Percentiles rank a stretch among this genome's conserved stretches.
phyloP scores from a whole-genome alignment of 495 filamentous ascomycete genomes.

The Trichoderma reesei region DNA sequence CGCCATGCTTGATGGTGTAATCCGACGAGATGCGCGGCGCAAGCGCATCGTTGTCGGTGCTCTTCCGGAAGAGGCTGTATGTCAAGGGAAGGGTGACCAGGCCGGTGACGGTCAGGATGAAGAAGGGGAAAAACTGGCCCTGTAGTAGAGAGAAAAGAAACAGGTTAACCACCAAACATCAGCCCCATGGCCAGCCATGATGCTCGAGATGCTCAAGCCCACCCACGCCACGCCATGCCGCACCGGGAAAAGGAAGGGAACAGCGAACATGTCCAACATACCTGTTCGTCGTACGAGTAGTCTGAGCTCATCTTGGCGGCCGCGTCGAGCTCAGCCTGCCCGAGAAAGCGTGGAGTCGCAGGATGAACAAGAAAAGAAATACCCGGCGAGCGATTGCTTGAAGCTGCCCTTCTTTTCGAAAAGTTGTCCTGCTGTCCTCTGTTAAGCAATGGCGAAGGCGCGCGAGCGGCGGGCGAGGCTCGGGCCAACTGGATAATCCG shows the following conservation, averaged over 20 bases:
- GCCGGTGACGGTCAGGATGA: constrained; percentile 80
- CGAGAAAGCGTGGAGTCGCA: background rate
- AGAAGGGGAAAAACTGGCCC: constrained; percentile 98
- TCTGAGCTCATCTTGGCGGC: constrained; percentile 74
- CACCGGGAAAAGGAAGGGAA: background rate
- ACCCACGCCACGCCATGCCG: background rate
- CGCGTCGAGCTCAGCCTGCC: constrained; percentile 2
- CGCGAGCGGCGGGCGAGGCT: background rate
- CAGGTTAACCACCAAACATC: background rate
- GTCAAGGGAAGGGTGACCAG: constrained; percentile 87
- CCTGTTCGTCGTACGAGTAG: constrained; percentile 96
- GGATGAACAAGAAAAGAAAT: background rate
- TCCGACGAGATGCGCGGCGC: constrained; percentile 48
- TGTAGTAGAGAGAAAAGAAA: constrained; percentile 22
- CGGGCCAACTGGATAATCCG: constrained; percentile 3
- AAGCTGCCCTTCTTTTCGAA: background rate
- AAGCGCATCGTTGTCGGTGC: constrained; percentile 52
- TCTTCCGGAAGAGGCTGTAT: constrained; percentile 70
- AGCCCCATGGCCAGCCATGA: background rate
- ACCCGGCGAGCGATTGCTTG: background rate
- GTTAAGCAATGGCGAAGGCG: background rate
- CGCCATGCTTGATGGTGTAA: constrained; percentile 72
- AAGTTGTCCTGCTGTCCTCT: background rate
- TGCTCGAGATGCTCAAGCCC: background rate
- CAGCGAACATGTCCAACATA: constrained; percentile 21